These are phyloP conservation scores for Tephrocybe rancida DNA, from an alignment of 768 basidiomycete species.

Conservation along the genomic window DNA sequence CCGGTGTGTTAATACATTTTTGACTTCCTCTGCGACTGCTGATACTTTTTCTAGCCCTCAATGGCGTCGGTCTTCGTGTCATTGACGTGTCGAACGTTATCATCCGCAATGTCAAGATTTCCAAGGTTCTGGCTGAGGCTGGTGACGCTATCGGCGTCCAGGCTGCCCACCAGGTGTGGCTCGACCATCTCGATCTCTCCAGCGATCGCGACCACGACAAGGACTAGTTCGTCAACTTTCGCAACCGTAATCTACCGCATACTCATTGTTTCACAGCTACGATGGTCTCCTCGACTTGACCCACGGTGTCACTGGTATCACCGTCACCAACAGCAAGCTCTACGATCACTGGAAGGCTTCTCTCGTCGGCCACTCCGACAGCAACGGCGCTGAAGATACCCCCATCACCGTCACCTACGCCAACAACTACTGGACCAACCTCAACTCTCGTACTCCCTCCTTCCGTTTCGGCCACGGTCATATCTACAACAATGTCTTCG, in stretches of 20 bases:
- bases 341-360: slow-evolving; percentile 49
- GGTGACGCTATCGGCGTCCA: slow-evolving; percentile 51
- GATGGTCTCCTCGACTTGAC: slow-evolving; percentile 48
- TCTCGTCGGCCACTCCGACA: slow-evolving; percentile 47
- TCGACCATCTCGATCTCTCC: slow-evolving; percentile 48
- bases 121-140: slow-evolving; percentile 45
- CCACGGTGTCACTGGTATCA: slow-evolving; percentile 43
- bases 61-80: slow-evolving; percentile 48
- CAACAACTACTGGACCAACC: slow-evolving; percentile 43
- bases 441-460: slow-evolving; percentile 47
- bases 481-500: slow-evolving; percentile 48
- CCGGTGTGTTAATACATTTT: slow-evolving; percentile 32
- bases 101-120: slow-evolving; percentile 51
- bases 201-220: slow-evolving; percentile 48
- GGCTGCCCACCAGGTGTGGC: slow-evolving; percentile 41
- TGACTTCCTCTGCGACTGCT: not conserved
- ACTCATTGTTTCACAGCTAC: slow-evolving; percentile 30
- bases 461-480: slow-evolving; percentile 49
- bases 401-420: slow-evolving; percentile 45
- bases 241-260: not conserved
- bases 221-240: slow-evolving; percentile 6
- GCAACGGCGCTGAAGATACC: slow-evolving; percentile 38
- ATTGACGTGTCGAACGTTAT: slow-evolving; percentile 45
- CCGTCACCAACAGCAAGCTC: slow-evolving; percentile 43
- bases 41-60: slow-evolving; percentile 32